Percentiles rank a stretch among this genome's conserved stretches.
Evolutionary conservation across 805 yeast genomes (phyloP).

Genomic region (Cyberlindnera americana): DNA sequence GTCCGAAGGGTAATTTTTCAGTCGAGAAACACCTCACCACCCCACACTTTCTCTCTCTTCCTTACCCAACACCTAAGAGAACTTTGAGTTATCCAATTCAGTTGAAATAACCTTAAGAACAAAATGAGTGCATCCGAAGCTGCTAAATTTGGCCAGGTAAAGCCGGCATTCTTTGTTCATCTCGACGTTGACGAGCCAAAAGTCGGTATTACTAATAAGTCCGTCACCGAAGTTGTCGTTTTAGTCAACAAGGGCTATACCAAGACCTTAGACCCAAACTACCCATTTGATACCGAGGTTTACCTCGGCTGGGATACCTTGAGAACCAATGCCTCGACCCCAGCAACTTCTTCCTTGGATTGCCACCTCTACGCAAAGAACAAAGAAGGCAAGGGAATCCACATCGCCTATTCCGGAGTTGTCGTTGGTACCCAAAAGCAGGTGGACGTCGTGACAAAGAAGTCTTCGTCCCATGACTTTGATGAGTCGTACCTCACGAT

Average conservation of each 20-base stretch:
- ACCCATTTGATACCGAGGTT: conserved; percentile 38
- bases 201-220: conserved; percentile 26
- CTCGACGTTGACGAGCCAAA: conserved; percentile 34
- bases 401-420: conserved; percentile 47
- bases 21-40: no score
- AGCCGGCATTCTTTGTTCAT: conserved; percentile 38
- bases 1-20: no score
- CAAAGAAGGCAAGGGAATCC: conserved; percentile 39
- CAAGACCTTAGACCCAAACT: conserved; percentile 33
- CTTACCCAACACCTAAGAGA: no score
- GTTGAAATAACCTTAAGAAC: no score
- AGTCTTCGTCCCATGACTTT: conserved; percentile 32
- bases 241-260: conserved; percentile 34
- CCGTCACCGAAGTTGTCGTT: conserved; percentile 30
- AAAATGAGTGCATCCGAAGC: conserved; percentile 10
- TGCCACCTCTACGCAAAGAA: conserved; percentile 48
- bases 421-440: conserved; percentile 36
- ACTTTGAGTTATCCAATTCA: no score
- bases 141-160: conserved; percentile 18
- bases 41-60: no score
- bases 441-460: conserved; percentile 34
- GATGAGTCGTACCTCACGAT: conserved; percentile 47
- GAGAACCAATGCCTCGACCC: conserved; percentile 29
- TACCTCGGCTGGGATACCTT: conserved; percentile 47
- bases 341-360: conserved; percentile 38